phyloP scores from a whole-genome alignment of 306 rosid species.

The Prunus padus region DNA sequence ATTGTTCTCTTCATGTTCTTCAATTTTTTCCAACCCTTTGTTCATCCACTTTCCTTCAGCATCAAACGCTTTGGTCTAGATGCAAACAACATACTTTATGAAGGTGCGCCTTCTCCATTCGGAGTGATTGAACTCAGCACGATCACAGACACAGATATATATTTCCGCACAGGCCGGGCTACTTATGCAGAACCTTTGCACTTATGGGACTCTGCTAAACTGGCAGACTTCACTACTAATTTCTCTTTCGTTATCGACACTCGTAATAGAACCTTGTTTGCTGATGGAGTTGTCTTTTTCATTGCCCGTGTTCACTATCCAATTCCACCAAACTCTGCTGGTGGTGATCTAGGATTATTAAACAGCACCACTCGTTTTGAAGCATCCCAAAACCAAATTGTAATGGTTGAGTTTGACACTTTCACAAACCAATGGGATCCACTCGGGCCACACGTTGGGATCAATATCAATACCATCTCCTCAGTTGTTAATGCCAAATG shows the following conservation, averaged over 20 bases:
- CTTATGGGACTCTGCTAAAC: slow-evolving; percentile 17
- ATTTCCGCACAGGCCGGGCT: background rate
- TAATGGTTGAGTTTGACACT: slow-evolving; percentile 29
- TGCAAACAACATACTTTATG: background rate
- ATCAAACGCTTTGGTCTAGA: background rate
- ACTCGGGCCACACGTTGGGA: slow-evolving; percentile 2
- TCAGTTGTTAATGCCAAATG: background rate
- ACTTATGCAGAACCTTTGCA: background rate
- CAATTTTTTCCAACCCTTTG: background rate
- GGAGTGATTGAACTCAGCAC: background rate
- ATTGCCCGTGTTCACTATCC: slow-evolving; percentile 6
- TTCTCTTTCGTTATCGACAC: slow-evolving; percentile 18
- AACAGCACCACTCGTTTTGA: background rate
- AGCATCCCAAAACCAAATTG: background rate
- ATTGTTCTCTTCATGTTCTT: background rate
- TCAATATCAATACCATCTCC: background rate
- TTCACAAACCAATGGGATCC: background rate
- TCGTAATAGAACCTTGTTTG: background rate
- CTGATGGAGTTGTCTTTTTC: slow-evolving; percentile 25
- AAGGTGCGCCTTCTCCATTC: background rate
- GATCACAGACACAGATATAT: no score
- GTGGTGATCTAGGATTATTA: slow-evolving; percentile 20
- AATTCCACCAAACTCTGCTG: slow-evolving; percentile 5
- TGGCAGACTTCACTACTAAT: slow-evolving; percentile 18
- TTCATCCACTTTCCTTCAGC: slow-evolving; percentile 2